Evolutionary conservation across 2,329 filamentous ascomycete genomes (phyloP).

Genomic region (Teratosphaeria nubilosa): DNA sequence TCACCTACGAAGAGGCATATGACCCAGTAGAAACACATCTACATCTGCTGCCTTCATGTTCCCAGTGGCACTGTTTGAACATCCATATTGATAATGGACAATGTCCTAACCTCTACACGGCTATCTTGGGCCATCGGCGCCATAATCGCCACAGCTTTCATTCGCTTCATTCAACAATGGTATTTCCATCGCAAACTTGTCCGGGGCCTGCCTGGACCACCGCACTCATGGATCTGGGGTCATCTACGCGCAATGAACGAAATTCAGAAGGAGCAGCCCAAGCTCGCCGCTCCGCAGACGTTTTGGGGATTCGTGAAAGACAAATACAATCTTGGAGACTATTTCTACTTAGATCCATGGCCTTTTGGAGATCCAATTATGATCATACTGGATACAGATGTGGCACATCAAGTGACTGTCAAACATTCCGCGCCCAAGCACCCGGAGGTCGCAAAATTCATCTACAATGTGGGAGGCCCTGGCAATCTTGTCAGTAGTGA

Average conservation of each 20-base stretch:
- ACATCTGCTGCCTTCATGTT: background rate
- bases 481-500: slow-evolving; percentile 29
- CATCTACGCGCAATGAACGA: slow-evolving; percentile 31
- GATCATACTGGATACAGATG: slow-evolving; percentile 29
- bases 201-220: slow-evolving; percentile 28
- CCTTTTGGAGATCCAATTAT: slow-evolving; percentile 27
- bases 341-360: slow-evolving; percentile 39
- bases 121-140: slow-evolving; percentile 16
- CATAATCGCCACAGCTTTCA: slow-evolving; percentile 12
- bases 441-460: slow-evolving; percentile 18
- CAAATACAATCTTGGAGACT: slow-evolving; percentile 26
- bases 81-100: slow-evolving; percentile 3
- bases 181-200: slow-evolving; percentile 17
- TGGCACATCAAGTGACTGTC: slow-evolving; percentile 29
- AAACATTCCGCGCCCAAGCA: slow-evolving; percentile 26
- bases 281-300: slow-evolving; percentile 27
- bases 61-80: background rate
- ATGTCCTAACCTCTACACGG: slow-evolving; percentile 8
- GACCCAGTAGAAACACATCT: background rate
- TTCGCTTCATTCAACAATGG: slow-evolving; percentile 17
- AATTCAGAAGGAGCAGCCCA: slow-evolving; percentile 24
- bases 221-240: slow-evolving; percentile 32
- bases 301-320: slow-evolving; percentile 26
- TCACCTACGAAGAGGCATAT: background rate
- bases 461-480: slow-evolving; percentile 28